These are phyloP conservation scores for Aspergillus felis DNA, from an alignment of 2,329 filamentous ascomycete genomes.

Conservation along the genomic window DNA sequence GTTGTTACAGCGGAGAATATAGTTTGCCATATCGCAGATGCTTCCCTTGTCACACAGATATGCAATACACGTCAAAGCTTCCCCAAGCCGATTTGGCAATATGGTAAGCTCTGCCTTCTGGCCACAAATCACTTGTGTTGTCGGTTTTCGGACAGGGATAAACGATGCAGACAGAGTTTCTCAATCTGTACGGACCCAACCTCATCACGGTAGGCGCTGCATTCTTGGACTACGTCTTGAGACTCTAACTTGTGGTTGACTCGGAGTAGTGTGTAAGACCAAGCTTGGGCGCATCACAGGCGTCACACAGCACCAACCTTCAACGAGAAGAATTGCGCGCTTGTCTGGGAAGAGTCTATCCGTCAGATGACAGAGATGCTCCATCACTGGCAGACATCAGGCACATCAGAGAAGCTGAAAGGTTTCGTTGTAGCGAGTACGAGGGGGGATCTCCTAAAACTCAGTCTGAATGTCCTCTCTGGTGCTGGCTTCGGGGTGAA, in stretches of 20 bases:
- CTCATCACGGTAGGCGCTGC: conserved; percentile 24
- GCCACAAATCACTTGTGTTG: not conserved
- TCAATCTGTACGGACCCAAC: conserved; percentile 32
- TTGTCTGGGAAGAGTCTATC: conserved; percentile 39
- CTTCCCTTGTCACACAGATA: conserved; percentile 13
- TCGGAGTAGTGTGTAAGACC: conserved; percentile 22
- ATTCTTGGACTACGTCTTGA: not conserved
- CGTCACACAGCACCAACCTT: conserved; percentile 42
- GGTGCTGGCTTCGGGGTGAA: conserved; percentile 33
- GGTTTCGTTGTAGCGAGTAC: conserved; percentile 13
- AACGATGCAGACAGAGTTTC: conserved; percentile 10
- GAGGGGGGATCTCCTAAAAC: conserved; percentile 30
- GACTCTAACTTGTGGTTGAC: not conserved
- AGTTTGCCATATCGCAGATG: conserved; percentile 15
- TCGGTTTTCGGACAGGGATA: not conserved
- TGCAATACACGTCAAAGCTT: conserved; percentile 10
- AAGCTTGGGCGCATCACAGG: conserved; percentile 44
- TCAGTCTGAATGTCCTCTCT: conserved; percentile 38
- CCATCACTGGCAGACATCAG: conserved; percentile 13
- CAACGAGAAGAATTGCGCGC: conserved; percentile 40
- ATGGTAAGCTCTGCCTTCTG: conserved; percentile 5
- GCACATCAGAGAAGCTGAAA: not conserved
- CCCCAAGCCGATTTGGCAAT: conserved; percentile 13
- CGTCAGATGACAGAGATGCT: conserved; percentile 32
- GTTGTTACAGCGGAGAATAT: conserved; percentile 7